A percentile compares a stretch with the other conserved stretches of the same genome.
phyloP scores from a whole-genome alignment of 1,284 basidiomycete genomes.

The Leccinum huronense region DNA sequence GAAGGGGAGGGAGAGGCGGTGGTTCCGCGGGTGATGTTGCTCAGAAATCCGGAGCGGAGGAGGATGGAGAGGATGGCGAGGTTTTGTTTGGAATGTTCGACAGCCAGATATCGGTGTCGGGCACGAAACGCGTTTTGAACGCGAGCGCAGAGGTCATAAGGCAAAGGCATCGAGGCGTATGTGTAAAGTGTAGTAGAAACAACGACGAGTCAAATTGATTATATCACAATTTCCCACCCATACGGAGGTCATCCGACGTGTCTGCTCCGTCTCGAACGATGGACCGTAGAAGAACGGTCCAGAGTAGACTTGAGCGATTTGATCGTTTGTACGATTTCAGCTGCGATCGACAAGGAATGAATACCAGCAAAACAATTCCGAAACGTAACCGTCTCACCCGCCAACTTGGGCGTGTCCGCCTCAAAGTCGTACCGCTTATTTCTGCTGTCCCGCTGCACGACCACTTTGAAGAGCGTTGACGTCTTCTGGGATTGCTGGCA shows the following conservation, averaged over 20 bases:
- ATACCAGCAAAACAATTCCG: background rate
- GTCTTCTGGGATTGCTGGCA: slow-evolving; percentile 85
- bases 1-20: slow-evolving; percentile 60
- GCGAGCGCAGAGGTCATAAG: slow-evolving; percentile 81
- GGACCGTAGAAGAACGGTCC: slow-evolving; percentile 58
- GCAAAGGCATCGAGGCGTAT: slow-evolving; percentile 48
- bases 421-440: slow-evolving; percentile 98
- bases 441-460: slow-evolving; percentile 67
- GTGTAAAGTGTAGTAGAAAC: background rate
- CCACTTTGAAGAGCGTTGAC: slow-evolving; percentile 82
- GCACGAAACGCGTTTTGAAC: slow-evolving; percentile 88
- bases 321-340: slow-evolving; percentile 70
- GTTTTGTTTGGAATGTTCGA: slow-evolving; percentile 81
- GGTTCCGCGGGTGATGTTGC: slow-evolving; percentile 79
- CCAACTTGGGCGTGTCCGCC: slow-evolving; percentile 81
- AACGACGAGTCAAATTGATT: no score
- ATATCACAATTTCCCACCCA: no score
- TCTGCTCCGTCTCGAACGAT: slow-evolving; percentile 55
- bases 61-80: slow-evolving; percentile 82
- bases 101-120: slow-evolving; percentile 68
- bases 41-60: slow-evolving; percentile 83
- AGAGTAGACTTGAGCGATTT: slow-evolving; percentile 56
- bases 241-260: slow-evolving; percentile 38
- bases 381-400: slow-evolving; percentile 53
- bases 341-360: slow-evolving; percentile 34